Base-by-base conservation (phyloP, 2,329 filamentous ascomycete species). In the Aspergillus viridinutans region DNA sequence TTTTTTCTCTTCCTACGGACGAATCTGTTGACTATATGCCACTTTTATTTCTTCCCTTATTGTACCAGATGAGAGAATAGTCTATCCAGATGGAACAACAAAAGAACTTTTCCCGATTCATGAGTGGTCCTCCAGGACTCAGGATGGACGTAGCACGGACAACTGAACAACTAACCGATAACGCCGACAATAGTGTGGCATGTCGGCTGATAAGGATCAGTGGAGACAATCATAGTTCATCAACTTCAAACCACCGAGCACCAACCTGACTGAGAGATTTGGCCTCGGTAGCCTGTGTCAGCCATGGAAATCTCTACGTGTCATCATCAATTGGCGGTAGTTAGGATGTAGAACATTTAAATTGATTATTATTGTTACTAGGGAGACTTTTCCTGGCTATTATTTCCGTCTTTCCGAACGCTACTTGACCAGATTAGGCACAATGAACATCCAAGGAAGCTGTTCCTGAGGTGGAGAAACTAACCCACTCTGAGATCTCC, bases 11-110 rank as follows among this genome's bases (percentile, higher is more conserved):
- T 60, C 58, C 61, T 56, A 70, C 56, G 62, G 64, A 69, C 64
- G 65, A 69, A 65, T 66, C 61, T 69, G 62, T 69, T 69, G 63
- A 64, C 58, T 57, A 62, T 61, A 60, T 58, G 61, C 51, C 61
- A 64, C 58, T 54, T 54, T 55, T 60, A 35, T 61, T 52, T 29
- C 9, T 54, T 58, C 58, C 63, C 61, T 42, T 52, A 28, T 50
- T 59, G 57, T 45, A 20, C 52, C 54, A 47, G 61, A 64, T 63
- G 54, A 58, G 59, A 57, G 49, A 53, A 55, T 59, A 53, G 50
- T 53, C 26, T 57, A 56, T 55, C 58, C 53, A 38, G 50, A 60
- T 61, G 56, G 58, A 58, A 51, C 40, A 48, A 51, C 21, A 51
- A 23, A 45, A 45, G 42, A 45, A 57, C 49, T 29, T 14, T 23